Evolutionary conservation across 176 grass and related monocot genomes (phyloP).

Genomic region (Neostapfia colusana): DNA sequence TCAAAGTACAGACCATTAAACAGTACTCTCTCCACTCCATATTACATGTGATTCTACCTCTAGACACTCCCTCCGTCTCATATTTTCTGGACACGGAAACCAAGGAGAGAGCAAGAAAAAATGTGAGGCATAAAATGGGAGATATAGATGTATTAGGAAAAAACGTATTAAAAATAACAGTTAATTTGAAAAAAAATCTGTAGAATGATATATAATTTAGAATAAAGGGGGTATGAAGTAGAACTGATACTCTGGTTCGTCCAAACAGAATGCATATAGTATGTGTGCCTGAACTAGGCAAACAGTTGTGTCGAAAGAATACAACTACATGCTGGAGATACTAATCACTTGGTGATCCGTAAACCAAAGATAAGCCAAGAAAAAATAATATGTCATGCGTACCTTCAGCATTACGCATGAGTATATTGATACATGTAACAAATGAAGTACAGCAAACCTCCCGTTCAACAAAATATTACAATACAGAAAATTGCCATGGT

Average conservation of each 20-base stretch:
- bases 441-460: not conserved
- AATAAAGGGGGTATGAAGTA: too few relatives aligned
- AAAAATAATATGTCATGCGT: not conserved
- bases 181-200: too few relatives aligned
- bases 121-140: too few relatives aligned
- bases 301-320: not conserved
- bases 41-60: too few relatives aligned
- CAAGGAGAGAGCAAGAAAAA: too few relatives aligned
- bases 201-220: not conserved
- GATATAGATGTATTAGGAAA: too few relatives aligned
- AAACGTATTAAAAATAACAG: too few relatives aligned
- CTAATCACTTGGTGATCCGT: not conserved
- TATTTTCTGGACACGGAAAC: too few relatives aligned
- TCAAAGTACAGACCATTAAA: not conserved
- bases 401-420: conserved; percentile 5
- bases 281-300: not conserved
- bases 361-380: conserved; percentile 6
- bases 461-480: conserved; percentile 26
- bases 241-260: not conserved
- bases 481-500: conserved; percentile 15
- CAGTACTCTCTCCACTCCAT: too few relatives aligned
- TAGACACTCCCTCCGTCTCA: too few relatives aligned
- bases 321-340: not conserved
- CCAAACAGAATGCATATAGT: not conserved
- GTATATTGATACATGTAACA: conserved; percentile 21